Conservation (phyloP, 208 protist genomes). For the Acanthamoeba healyi region DNA sequence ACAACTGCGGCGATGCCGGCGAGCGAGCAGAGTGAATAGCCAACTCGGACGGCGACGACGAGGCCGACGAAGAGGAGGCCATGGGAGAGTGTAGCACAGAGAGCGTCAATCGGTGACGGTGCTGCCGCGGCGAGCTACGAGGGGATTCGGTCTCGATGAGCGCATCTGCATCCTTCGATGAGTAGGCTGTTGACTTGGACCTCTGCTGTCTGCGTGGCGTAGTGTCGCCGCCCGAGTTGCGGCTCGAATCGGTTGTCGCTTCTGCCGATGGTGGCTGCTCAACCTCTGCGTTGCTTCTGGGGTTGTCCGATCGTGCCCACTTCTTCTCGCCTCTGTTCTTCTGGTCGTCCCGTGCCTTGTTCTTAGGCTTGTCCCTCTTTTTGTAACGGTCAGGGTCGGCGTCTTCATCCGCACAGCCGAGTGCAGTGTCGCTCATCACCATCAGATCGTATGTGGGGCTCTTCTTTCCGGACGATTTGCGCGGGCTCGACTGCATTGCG, state of each 20-base stretch:
- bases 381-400: neutral
- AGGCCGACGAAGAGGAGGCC: neutral
- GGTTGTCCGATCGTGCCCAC: neutral
- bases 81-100: neutral
- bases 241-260: no score
- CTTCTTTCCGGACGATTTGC: neutral
- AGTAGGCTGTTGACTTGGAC: neutral
- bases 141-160: no score
- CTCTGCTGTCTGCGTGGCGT: neutral
- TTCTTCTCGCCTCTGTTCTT: neutral
- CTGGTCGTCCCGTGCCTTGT: neutral
- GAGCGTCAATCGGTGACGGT: neutral
- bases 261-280: neutral
- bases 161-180: neutral
- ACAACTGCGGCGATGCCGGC: neutral
- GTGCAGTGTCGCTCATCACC: neutral
- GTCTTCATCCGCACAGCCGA: neutral
- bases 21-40: neutral
- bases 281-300: neutral
- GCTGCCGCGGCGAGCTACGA: neutral
- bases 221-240: neutral
- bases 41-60: neutral
- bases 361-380: slow-evolving; percentile 3
- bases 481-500: neutral
- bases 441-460: neutral